Evolutionary conservation across 2,329 filamentous ascomycete genomes (phyloP), one percentile per base, ranked within the genome.

Genomic region (Cladosporium velox): DNA sequence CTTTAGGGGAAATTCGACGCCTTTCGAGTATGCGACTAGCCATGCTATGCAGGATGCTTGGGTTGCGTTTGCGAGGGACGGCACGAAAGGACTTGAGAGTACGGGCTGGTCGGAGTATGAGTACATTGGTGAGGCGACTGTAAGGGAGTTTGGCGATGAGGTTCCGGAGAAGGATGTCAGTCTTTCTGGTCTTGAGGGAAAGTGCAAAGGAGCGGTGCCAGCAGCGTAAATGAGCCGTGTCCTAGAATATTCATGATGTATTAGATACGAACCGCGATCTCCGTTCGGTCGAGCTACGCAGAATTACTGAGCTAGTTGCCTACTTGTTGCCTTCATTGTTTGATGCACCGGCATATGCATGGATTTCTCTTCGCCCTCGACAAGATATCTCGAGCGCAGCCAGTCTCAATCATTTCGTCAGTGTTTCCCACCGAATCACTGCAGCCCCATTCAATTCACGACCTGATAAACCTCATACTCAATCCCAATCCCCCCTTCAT

Each of bases 81-180:
- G 64, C 14, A 21, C 44, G 32, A 65, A 70, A 49, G 77, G 77
- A 0, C 65, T 79, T 32, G 65, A 66, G 24, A 60, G 58, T 11
- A 57, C 63, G 30, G 68, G 66, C 8, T 73, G 72, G 72, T 18
- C 51, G 34, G 59, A 65, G 1, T 73, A 74, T 62, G 65, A 67
- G 14, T 24, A 60, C 41, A 49, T 73, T 18, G 73, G 72, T 15
- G 65, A 55, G 10, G 38, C 58, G 12, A 67, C 65, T 21, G 70
- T 74, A 0, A 69, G 73, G 14, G 69, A 75, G 1, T 75, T 75
- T 64, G 72, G 73, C 0, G 68, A 47, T 38, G 71, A 68, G 4
- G 70, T 79, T 54, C 70, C 72, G 12, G 70, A 70, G 35, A 34
- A 74, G 64, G 77, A 76, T 61, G 63, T 69, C 2, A 71, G 67